phyloP scores from a whole-genome alignment of 2,329 filamentous ascomycete genomes.

The Talaromyces piceae region DNA sequence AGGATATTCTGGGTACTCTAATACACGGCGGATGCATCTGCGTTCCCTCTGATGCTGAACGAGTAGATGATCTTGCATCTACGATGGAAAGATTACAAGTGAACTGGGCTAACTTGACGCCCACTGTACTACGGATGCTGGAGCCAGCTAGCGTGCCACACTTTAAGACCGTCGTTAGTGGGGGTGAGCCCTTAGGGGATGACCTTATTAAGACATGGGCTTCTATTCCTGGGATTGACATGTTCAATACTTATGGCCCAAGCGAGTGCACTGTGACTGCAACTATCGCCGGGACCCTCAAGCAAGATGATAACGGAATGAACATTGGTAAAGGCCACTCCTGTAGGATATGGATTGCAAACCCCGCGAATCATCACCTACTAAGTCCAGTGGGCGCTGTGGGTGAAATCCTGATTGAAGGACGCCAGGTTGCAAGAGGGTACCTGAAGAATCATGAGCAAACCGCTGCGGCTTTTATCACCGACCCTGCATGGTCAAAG shows the following conservation, averaged over 20 bases:
- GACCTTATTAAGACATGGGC: background rate
- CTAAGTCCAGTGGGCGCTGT: constrained; percentile 39
- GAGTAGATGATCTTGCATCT: constrained; percentile 1
- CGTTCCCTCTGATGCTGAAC: constrained; percentile 35
- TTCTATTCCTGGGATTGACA: background rate
- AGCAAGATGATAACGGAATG: background rate
- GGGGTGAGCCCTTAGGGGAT: background rate
- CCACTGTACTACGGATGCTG: background rate
- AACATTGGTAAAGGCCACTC: background rate
- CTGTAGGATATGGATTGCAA: constrained; percentile 33
- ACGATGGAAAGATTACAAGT: background rate
- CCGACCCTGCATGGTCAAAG: background rate
- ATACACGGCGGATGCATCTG: constrained; percentile 53
- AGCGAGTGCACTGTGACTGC: background rate
- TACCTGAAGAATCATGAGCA: background rate
- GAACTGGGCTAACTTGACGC: background rate
- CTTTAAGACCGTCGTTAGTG: background rate
- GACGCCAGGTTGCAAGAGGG: constrained; percentile 16
- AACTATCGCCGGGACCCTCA: background rate
- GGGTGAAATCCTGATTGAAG: constrained; percentile 42
- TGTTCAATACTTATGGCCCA: constrained; percentile 1
- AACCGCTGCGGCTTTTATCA: background rate
- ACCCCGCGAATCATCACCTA: constrained; percentile 27
- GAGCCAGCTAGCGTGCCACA: background rate
- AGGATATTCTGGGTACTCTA: constrained; percentile 49